Evolutionary conservation across 1,284 basidiomycete species (phyloP).

Genomic region (Hemileccinum hortonii): DNA sequence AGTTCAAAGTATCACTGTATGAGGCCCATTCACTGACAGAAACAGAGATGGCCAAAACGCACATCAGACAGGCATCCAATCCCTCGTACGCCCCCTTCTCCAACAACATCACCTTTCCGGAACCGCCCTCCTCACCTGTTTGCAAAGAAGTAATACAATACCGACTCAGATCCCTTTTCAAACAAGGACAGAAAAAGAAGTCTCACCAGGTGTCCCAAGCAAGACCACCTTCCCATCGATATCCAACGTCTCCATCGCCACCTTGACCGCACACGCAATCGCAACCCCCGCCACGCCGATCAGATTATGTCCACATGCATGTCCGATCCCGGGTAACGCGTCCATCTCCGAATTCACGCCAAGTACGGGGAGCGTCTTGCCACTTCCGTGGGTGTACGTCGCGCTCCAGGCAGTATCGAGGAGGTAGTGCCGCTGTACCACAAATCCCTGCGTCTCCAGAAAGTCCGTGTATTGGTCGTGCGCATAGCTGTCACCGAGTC

Average conservation of each 20-base stretch:
- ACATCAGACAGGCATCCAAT: conserved; percentile 71
- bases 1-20: background rate
- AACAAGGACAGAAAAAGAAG: background rate
- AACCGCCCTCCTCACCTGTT: conserved; percentile 74
- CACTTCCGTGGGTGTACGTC: conserved; percentile 47
- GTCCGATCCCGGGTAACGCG: conserved; percentile 61
- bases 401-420: conserved; percentile 74
- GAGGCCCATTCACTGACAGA: background rate
- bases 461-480: conserved; percentile 58
- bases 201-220: conserved; percentile 69
- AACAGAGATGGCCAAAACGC: conserved; percentile 17
- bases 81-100: conserved; percentile 63
- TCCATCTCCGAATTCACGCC: conserved; percentile 75
- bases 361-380: background rate
- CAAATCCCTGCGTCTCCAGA: conserved; percentile 57
- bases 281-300: conserved; percentile 74
- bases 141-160: too few relatives aligned
- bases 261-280: conserved; percentile 60
- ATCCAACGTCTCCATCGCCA: conserved; percentile 55
- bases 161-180: too few relatives aligned
- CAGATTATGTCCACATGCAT: conserved; percentile 79
- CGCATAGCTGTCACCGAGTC: conserved; percentile 39
- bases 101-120: conserved; percentile 64
- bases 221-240: conserved; percentile 65
- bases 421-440: conserved; percentile 54